phyloP scores from a whole-genome alignment of 2,329 filamentous ascomycete genomes.

The Clonostachys sp. region DNA sequence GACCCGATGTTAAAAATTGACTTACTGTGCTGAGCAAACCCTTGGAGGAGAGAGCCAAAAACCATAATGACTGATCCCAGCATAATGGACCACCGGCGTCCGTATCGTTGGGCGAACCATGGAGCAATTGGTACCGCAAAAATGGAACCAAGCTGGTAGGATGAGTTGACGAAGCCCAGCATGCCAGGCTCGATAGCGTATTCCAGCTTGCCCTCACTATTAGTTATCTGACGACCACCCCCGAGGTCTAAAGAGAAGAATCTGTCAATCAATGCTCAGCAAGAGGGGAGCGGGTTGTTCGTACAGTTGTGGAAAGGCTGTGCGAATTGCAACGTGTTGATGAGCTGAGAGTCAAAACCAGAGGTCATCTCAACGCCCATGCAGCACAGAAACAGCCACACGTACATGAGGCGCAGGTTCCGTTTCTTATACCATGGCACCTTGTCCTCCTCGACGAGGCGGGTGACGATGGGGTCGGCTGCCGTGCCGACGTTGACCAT shows the following conservation, averaged over 20 bases:
- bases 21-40: slow-evolving; percentile 40
- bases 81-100: slow-evolving; percentile 28
- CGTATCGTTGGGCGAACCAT: slow-evolving; percentile 41
- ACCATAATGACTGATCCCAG: slow-evolving; percentile 11
- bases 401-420: slow-evolving; percentile 45
- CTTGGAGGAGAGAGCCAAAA: slow-evolving; percentile 33
- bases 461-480: slow-evolving; percentile 21
- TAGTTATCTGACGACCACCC: slow-evolving; percentile 4
- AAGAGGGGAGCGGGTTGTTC: neutral
- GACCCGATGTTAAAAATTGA: neutral
- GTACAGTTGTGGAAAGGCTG: slow-evolving; percentile 28
- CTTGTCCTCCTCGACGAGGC: slow-evolving; percentile 21
- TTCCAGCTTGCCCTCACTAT: slow-evolving; percentile 3
- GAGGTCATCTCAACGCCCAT: slow-evolving; percentile 54
- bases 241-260: neutral
- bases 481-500: slow-evolving; percentile 6
- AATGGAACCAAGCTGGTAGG: slow-evolving; percentile 51
- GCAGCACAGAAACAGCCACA: slow-evolving; percentile 46
- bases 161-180: slow-evolving; percentile 45
- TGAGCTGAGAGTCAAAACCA: slow-evolving; percentile 46
- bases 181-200: slow-evolving; percentile 19
- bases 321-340: slow-evolving; percentile 33
- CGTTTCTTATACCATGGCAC: slow-evolving; percentile 48
- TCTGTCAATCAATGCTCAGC: too few relatives aligned
- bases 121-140: slow-evolving; percentile 48